Evolutionary conservation across 2,329 filamentous ascomycete genomes (phyloP), one percentile per base, ranked within the genome.

Genomic region (Apiospora aurea): DNA sequence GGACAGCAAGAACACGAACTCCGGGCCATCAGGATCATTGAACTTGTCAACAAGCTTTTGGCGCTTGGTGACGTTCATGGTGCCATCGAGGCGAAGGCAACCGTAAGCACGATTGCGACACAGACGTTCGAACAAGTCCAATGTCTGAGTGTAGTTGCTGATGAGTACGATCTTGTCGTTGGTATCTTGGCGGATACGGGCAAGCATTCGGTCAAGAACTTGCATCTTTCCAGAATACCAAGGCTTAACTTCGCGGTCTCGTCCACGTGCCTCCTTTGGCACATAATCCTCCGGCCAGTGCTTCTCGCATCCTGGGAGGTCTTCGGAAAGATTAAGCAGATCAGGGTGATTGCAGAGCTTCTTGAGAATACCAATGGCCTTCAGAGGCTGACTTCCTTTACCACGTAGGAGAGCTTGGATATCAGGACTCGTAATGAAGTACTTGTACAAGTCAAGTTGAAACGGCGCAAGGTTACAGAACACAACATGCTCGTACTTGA

Each of bases 121-220:
- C 11, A 99, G 88, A 74, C 91, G 92, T 76, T 97, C 95, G 79
- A 99, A 98, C 3, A 99, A 87, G 81, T 99, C 96, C 4, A 99
- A 88, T 0, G 96, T 99, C 77, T 96, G 93, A 0, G 96, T 99
- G 83, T 98, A 99, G 80, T 99, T 99, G 82, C 94, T 97, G 82
- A 99, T 99, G 72, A 99, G 89, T 16, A 99, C 96, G 78, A 99
- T 99, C 83, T 99, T 99, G 88, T 99, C 96, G 78, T 97, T 98
- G 0, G 96, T 98, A 78, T 98, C 96, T 77, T 95, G 92, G 21
- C 94, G 94, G 76, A 99, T 99, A 41, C 96, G 93, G 46, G 95
- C 94, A 69, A 99, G 90, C 97, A 99, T 99, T 72, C 95, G 92
- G 79, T 98, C 96, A n/a, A 99, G 89, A 3, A 99, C 96, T 78